Evolutionary conservation across 225 moss, liverwort and hornwort species (phyloP).

Genomic region (Takakia lepidozioides): DNA sequence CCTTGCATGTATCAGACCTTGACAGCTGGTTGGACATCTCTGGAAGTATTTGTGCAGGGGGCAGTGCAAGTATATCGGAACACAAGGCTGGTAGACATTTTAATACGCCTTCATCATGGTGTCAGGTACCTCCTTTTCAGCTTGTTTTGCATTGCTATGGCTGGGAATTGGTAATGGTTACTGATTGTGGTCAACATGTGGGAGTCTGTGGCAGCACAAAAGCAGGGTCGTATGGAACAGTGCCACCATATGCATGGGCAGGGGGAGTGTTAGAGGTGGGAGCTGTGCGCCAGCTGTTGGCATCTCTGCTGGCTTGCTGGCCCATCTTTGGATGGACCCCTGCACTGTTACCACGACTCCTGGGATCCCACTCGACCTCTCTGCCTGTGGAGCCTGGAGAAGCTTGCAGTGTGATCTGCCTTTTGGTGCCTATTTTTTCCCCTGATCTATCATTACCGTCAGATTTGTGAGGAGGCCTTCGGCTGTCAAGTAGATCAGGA

Average conservation of each 20-base stretch:
- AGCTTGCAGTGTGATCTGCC: slow-evolving; percentile 74
- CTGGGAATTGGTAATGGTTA: too few relatives aligned
- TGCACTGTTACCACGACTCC: slow-evolving; percentile 67
- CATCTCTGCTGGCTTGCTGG: slow-evolving; percentile 90
- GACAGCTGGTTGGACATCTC: too few relatives aligned
- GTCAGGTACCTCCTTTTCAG: slow-evolving; percentile 38
- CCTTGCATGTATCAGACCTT: too few relatives aligned
- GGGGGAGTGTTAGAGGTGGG: slow-evolving; percentile 73
- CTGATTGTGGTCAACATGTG: too few relatives aligned
- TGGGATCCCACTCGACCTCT: slow-evolving; percentile 49
- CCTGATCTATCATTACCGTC: too few relatives aligned
- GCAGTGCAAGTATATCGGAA: slow-evolving; percentile 61
- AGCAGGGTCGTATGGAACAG: slow-evolving; percentile 66
- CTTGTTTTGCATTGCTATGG: neutral
- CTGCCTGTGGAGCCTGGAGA: slow-evolving; percentile 77
- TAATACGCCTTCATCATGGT: slow-evolving; percentile 61
- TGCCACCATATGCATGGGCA: slow-evolving; percentile 81
- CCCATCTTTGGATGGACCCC: slow-evolving; percentile 83
- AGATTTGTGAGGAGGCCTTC: too few relatives aligned
- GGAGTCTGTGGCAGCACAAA: slow-evolving; percentile 44
- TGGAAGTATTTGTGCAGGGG: slow-evolving; percentile 41
- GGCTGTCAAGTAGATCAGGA: neutral
- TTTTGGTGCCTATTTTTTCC: slow-evolving; percentile 53
- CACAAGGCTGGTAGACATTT: slow-evolving; percentile 70
- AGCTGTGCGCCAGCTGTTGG: slow-evolving; percentile 77